Percentiles rank a stretch among this genome's conserved stretches.
phyloP scores from a whole-genome alignment of 73 alveolate genomes.

The Halteria grandinella region DNA sequence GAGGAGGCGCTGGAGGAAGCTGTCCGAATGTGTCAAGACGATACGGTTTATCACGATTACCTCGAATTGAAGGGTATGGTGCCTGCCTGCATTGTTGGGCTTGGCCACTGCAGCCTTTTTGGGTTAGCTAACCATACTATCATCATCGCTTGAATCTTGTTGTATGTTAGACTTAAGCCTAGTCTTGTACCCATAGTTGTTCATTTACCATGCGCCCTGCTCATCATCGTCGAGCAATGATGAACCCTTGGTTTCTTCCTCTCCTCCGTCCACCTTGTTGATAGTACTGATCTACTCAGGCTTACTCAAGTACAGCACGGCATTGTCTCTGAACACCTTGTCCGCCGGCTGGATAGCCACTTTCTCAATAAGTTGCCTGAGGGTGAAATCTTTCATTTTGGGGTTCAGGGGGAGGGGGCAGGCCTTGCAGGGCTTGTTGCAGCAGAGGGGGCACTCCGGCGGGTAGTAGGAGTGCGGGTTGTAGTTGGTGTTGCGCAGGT shows the following conservation, averaged over 20 bases:
- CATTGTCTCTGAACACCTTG: too few relatives aligned
- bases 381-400: too few relatives aligned
- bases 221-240: too few relatives aligned
- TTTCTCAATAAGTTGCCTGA: too few relatives aligned
- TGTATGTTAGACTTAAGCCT: background rate
- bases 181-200: too few relatives aligned
- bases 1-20: background rate
- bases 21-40: background rate
- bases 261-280: too few relatives aligned
- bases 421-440: conserved; percentile 27
- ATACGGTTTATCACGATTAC: conserved; percentile 15
- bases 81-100: conserved; percentile 21
- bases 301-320: too few relatives aligned
- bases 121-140: background rate
- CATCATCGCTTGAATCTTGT: conserved; percentile 33
- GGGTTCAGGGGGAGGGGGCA: conserved; percentile 47
- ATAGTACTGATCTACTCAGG: too few relatives aligned
- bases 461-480: conserved; percentile 5
- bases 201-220: too few relatives aligned
- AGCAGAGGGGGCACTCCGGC: conserved; percentile 45
- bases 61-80: background rate
- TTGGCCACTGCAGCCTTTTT: background rate
- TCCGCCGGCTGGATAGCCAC: too few relatives aligned
- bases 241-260: too few relatives aligned
- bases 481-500: too few relatives aligned